Percentiles rank a stretch among this genome's conserved stretches.
Conservation (phyloP, 225 moss, liverwort and hornwort species). For the Ulota crispa region DNA sequence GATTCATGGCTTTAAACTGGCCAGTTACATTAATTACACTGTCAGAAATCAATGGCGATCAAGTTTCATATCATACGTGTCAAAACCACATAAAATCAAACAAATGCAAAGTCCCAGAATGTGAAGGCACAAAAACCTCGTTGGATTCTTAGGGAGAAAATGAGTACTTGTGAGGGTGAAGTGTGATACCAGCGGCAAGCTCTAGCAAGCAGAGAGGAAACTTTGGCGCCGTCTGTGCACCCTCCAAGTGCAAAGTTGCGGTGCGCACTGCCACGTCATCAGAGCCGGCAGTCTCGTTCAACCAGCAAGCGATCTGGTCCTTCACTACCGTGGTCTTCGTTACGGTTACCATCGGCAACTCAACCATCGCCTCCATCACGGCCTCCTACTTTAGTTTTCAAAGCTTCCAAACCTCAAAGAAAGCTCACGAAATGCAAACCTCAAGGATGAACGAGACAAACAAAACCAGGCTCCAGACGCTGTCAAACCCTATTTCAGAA, state of each 20-base stretch:
- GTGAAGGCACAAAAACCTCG: not conserved
- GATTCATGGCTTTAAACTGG: not conserved
- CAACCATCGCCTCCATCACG: constrained; percentile 82
- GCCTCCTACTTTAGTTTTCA: not conserved
- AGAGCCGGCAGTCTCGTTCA: constrained; percentile 73
- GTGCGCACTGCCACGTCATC: constrained; percentile 63
- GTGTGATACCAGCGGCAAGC: constrained; percentile 60
- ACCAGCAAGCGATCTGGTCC: constrained; percentile 82
- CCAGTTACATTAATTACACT: not conserved
- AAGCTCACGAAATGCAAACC: not conserved
- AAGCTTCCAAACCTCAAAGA: not conserved
- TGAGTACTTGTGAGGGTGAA: not conserved
- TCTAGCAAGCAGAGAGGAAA: constrained; percentile 70
- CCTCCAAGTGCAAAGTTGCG: constrained; percentile 72
- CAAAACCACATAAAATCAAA: not conserved
- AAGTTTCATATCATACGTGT: not conserved
- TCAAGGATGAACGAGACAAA: too few relatives aligned
- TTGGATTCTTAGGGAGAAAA: not conserved
- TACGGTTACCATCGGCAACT: constrained; percentile 41
- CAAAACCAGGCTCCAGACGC: not conserved
- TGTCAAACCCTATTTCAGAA: not conserved
- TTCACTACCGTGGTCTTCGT: constrained; percentile 54
- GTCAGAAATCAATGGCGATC: not conserved
- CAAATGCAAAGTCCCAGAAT: not conserved
- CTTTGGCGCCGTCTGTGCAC: constrained; percentile 66